A percentile compares a stretch with the other conserved stretches of the same genome.
These are phyloP conservation scores for Liquidambar formosana DNA, from an alignment of 164 flowering plant genomes.

Conservation along the genomic window DNA sequence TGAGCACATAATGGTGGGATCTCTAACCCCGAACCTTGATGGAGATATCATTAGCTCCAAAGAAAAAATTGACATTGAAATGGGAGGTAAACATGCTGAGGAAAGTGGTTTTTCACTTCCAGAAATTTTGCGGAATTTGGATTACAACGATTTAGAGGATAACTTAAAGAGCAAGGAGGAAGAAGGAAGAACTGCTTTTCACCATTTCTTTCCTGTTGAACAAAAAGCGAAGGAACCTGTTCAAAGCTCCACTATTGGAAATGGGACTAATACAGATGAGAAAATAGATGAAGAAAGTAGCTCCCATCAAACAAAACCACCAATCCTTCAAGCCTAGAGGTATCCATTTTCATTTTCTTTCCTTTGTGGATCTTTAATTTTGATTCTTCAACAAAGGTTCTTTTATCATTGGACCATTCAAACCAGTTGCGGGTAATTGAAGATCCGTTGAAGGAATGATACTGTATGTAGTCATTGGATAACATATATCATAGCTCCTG, in stretches of 20 bases:
- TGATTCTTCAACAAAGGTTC: no score
- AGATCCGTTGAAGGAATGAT: no score
- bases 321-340: constrained; percentile 26
- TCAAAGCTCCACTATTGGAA: constrained; percentile 11
- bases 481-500: no score
- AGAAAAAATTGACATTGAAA: constrained; percentile 71
- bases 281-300: constrained; percentile 18
- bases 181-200: constrained; percentile 25
- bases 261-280: constrained; percentile 11
- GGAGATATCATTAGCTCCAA: constrained; percentile 37
- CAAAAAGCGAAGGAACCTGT: constrained; percentile 23
- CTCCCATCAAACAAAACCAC: constrained; percentile 12
- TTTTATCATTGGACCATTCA: no score
- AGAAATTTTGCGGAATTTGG: constrained; percentile 59
- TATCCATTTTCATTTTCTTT: constrained; percentile 7
- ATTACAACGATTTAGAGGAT: constrained; percentile 56
- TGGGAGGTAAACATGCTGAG: constrained; percentile 42
- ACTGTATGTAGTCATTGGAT: no score
- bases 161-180: constrained; percentile 44
- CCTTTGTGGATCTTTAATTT: neutral
- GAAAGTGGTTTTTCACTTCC: constrained; percentile 49
- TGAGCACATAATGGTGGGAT: constrained; percentile 23
- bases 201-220: constrained; percentile 27
- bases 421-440: no score
- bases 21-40: constrained; percentile 26